A percentile compares a stretch with the other conserved stretches of the same genome.
phyloP scores from a whole-genome alignment of 208 protist species.

The Trypanosoma boissoni region DNA sequence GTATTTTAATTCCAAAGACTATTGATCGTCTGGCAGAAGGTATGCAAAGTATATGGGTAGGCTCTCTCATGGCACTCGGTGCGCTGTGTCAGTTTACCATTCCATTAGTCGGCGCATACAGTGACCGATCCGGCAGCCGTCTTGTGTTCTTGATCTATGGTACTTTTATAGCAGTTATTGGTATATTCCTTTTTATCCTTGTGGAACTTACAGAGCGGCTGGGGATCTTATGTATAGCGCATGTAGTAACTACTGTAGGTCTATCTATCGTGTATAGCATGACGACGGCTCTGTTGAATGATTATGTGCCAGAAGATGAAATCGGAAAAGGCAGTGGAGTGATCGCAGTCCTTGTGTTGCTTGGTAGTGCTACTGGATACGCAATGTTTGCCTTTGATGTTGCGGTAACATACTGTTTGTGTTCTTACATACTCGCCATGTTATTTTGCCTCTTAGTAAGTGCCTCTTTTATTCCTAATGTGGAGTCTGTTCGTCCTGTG shows the following conservation, averaged over 20 bases:
- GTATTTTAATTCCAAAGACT: conserved; percentile 32
- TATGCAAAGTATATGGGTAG: conserved; percentile 26
- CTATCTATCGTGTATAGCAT: conserved; percentile 33
- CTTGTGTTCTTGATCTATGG: conserved; percentile 25
- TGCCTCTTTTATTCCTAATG: conserved; percentile 13
- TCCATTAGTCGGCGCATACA: conserved; percentile 30
- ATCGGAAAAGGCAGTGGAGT: conserved; percentile 24
- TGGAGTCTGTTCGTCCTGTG: conserved; percentile 1
- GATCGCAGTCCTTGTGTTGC: conserved; percentile 27
- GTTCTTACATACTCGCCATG: conserved; percentile 21
- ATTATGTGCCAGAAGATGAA: conserved; percentile 29
- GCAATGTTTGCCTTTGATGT: conserved; percentile 29
- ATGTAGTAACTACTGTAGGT: conserved; percentile 23
- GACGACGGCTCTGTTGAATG: conserved; percentile 27
- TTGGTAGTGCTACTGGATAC: conserved; percentile 28
- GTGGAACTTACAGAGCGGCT: conserved; percentile 17
- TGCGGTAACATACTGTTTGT: conserved; percentile 24
- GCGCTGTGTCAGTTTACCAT: conserved; percentile 26
- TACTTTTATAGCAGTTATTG: conserved; percentile 20
- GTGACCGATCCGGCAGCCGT: conserved; percentile 22
- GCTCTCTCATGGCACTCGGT: conserved; percentile 24
- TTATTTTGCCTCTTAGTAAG: conserved; percentile 24
- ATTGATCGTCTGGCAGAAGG: conserved; percentile 20
- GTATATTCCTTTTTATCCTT: conserved; percentile 30
- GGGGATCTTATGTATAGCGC: conserved; percentile 21